phyloP scores from a whole-genome alignment of 2,329 filamentous ascomycete genomes.

The Emmonsia crescens region DNA sequence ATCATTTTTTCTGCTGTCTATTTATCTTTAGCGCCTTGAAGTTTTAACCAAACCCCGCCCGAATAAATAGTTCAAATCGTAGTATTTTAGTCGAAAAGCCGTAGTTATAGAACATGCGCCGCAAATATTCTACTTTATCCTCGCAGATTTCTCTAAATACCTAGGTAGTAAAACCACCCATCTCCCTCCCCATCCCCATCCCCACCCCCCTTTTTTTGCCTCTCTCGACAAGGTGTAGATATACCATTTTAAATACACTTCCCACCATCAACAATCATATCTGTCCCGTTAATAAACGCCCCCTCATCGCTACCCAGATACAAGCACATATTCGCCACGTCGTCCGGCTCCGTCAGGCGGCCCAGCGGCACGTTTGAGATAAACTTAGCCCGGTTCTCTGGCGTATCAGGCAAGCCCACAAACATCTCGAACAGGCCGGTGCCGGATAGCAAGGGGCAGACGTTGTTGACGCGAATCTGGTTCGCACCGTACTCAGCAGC shows the following conservation, averaged over 20 bases:
- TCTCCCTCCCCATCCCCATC: no score
- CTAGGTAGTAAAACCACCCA: no score
- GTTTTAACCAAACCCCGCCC: no score
- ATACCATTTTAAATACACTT: conserved; percentile 26
- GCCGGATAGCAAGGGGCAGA: conserved; percentile 57
- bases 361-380: conserved; percentile 35
- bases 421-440: conserved; percentile 50
- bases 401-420: conserved; percentile 33
- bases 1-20: no score
- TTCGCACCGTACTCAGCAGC: conserved; percentile 63
- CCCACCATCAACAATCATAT: conserved; percentile 54
- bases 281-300: conserved; percentile 60
- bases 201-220: no score
- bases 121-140: no score
- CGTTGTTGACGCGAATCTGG: conserved; percentile 61
- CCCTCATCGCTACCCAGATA: conserved; percentile 64
- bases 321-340: conserved; percentile 60
- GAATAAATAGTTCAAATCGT: no score
- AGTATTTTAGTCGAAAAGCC: no score
- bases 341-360: conserved; percentile 37
- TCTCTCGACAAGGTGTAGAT: no score
- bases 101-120: no score
- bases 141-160: no score
- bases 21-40: no score
- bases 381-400: conserved; percentile 36